Conservation (phyloP, 257 asterid species). For the Nyctanthes arbortristis region DNA sequence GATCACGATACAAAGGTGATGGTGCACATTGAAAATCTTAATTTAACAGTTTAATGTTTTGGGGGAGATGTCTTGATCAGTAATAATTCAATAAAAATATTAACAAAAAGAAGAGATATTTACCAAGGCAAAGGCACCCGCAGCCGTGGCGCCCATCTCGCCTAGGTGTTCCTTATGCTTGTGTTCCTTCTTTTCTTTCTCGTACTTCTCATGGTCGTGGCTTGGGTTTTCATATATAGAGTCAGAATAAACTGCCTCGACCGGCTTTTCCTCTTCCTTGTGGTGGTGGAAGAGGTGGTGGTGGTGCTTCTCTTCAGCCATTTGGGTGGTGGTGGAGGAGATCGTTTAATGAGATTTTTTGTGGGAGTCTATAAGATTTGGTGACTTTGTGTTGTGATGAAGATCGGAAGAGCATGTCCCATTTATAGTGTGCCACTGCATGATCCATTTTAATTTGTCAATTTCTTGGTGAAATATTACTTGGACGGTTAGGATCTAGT, state of each 20-base stretch:
- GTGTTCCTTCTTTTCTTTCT: slow-evolving; percentile 61
- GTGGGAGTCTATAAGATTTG: neutral
- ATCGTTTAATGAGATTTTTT: neutral
- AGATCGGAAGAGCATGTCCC: neutral
- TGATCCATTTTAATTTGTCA: too few species aligned
- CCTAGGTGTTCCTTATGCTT: slow-evolving; percentile 58
- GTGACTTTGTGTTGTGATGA: neutral
- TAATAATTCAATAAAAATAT: too few species aligned
- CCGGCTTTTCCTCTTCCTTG: slow-evolving; percentile 26
- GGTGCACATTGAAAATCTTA: too few species aligned
- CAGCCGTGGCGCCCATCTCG: slow-evolving; percentile 50
- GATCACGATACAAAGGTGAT: too few species aligned
- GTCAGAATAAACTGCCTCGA: slow-evolving; percentile 36
- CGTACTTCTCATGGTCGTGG: slow-evolving; percentile 16
- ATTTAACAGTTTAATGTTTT: too few species aligned
- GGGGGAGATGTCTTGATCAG: too few species aligned
- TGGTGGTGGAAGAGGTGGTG: slow-evolving; percentile 42
- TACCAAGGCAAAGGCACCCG: slow-evolving; percentile 75
- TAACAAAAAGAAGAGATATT: neutral
- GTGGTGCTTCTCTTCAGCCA: slow-evolving; percentile 47
- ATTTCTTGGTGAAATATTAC: neutral
- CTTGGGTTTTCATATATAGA: slow-evolving; percentile 16
- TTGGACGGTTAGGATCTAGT: neutral
- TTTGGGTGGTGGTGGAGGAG: neutral
- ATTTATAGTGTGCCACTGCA: neutral